A percentile compares a stretch with the other conserved stretches of the same genome.
These are phyloP conservation scores for Clarireedia paspali DNA, from an alignment of 2,329 filamentous ascomycete genomes.

Conservation along the genomic window DNA sequence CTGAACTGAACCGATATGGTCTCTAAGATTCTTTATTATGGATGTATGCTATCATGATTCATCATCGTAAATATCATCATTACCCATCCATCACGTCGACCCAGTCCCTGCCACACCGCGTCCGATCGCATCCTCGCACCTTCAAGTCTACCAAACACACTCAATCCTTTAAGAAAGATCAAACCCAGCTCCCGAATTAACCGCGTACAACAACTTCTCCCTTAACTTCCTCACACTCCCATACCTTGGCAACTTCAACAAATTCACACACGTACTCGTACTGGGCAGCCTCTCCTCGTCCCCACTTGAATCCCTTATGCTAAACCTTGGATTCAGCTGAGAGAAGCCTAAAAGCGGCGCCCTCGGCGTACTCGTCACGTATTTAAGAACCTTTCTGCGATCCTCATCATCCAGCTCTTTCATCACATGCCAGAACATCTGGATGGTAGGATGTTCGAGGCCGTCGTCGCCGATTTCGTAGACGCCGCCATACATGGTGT, in stretches of 20 bases:
- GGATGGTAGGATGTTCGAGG: slow-evolving; percentile 75
- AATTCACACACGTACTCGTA: slow-evolving; percentile 91
- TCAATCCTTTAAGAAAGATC: slow-evolving; percentile 46
- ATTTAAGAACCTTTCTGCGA: slow-evolving; percentile 81
- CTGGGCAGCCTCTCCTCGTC: slow-evolving; percentile 78
- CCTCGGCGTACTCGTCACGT: slow-evolving; percentile 87
- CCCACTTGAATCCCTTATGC: slow-evolving; percentile 73
- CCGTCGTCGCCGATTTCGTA: slow-evolving; percentile 87
- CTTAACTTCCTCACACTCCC: slow-evolving; percentile 55
- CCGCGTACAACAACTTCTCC: slow-evolving; percentile 80
- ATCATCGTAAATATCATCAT: no score
- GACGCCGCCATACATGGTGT: slow-evolving; percentile 82
- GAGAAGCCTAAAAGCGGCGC: slow-evolving; percentile 85
- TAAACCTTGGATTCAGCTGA: slow-evolving; percentile 78
- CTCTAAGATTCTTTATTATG: no score
- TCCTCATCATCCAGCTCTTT: slow-evolving; percentile 66
- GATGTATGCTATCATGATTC: no score
- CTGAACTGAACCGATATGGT: no score
- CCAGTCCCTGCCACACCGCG: no score
- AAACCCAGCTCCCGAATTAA: slow-evolving; percentile 86
- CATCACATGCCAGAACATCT: slow-evolving; percentile 90
- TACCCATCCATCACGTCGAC: no score
- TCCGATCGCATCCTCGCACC: no score
- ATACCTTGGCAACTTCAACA: slow-evolving; percentile 88
- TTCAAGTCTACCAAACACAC: no score